These are phyloP conservation scores for Notholithocarpus densiflorus DNA, from an alignment of 306 rosid genomes.

Conservation along the genomic window DNA sequence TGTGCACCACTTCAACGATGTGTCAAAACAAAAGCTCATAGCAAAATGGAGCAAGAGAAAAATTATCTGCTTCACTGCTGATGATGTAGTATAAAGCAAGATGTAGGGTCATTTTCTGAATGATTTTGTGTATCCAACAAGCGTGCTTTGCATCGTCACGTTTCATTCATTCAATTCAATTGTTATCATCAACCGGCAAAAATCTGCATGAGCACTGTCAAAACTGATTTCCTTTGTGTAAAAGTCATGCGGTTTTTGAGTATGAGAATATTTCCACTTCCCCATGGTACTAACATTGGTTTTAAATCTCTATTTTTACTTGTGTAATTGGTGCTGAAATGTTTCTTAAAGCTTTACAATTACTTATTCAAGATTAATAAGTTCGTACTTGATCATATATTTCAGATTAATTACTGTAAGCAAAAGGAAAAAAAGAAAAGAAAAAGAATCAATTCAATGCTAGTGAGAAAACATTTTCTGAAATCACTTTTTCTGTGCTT, in stretches of 20 bases:
- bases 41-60: background rate
- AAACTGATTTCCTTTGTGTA: background rate
- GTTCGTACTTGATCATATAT: background rate
- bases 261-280: constrained; percentile 36
- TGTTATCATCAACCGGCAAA: constrained; percentile 42
- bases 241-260: constrained; percentile 10
- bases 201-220: background rate
- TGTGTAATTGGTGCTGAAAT: background rate
- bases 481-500: no score
- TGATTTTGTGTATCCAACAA: constrained; percentile 29
- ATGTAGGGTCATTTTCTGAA: constrained; percentile 56
- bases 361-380: background rate
- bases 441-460: no score
- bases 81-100: constrained; percentile 2
- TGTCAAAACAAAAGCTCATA: no score
- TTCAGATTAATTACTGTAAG: background rate
- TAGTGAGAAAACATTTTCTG: no score
- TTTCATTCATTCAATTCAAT: constrained; percentile 25
- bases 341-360: background rate
- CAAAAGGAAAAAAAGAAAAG: no score
- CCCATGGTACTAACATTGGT: background rate
- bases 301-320: background rate
- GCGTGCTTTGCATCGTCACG: constrained; percentile 69
- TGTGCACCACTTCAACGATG: no score
- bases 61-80: constrained; percentile 16